These are phyloP conservation scores for Porpolomopsis calyptriformis DNA, from an alignment of 768 basidiomycete species.

Conservation along the genomic window DNA sequence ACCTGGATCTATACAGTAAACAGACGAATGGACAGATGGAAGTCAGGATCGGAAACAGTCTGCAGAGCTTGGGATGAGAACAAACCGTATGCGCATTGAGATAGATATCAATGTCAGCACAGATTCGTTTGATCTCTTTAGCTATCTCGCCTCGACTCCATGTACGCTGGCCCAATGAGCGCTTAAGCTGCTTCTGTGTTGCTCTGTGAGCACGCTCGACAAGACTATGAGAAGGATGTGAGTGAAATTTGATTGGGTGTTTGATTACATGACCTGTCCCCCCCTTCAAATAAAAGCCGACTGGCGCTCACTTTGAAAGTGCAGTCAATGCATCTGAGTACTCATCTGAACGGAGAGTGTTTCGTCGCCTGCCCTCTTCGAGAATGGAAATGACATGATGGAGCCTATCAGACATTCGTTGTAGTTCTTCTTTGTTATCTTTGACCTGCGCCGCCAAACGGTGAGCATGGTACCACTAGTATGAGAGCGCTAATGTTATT, in stretches of 20 bases:
- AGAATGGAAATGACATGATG: not conserved
- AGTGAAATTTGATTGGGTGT: no score
- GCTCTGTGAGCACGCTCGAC: not conserved
- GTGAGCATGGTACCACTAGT: no score
- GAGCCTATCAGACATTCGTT: not conserved
- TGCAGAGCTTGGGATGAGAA: not conserved
- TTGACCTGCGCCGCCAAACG: not conserved
- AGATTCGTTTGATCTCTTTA: not conserved
- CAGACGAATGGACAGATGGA: not conserved
- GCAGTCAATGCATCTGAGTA: not conserved
- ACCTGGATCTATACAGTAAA: not conserved
- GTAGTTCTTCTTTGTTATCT: not conserved
- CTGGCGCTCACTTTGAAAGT: not conserved
- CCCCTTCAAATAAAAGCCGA: not conserved
- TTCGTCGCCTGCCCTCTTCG: not conserved
- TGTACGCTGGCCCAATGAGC: not conserved
- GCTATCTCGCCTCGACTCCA: constrained; percentile 1
- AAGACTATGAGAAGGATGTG: not conserved
- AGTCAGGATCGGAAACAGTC: not conserved
- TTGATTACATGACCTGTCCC: not conserved
- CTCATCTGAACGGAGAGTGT: not conserved
- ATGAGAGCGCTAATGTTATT: no score
- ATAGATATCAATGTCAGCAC: not conserved
- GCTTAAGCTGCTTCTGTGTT: constrained; percentile 1
- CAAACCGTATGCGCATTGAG: not conserved